A percentile compares a stretch with the other conserved stretches of the same genome.
phyloP scores from a whole-genome alignment of 768 basidiomycete genomes.

The Termitomyces sp. region DNA sequence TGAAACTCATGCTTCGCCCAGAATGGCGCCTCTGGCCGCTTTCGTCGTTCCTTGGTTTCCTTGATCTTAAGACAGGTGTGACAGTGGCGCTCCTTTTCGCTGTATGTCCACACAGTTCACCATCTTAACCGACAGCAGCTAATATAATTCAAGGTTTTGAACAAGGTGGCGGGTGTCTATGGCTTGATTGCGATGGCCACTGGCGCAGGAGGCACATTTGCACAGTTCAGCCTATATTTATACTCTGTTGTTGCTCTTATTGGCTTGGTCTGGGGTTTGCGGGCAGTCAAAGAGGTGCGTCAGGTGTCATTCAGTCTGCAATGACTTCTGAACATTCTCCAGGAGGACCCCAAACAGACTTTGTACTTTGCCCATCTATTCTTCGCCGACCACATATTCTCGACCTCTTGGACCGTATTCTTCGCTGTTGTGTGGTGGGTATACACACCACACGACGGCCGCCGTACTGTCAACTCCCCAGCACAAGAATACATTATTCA shows the following conservation, averaged over 20 bases:
- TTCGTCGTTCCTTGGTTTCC: slow-evolving; percentile 77
- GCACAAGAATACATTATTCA: slow-evolving; percentile 88
- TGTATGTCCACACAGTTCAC: slow-evolving; percentile 43
- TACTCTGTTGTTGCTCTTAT: slow-evolving; percentile 86
- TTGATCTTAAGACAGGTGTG: slow-evolving; percentile 95
- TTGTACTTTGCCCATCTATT: slow-evolving; percentile 92
- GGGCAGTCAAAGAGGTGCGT: slow-evolving; percentile 81
- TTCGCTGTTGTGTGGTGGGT: slow-evolving; percentile 92
- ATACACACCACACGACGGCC: slow-evolving; percentile 90
- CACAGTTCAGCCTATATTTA: slow-evolving; percentile 89
- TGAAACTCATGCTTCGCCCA: slow-evolving; percentile 81
- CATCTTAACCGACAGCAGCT: slow-evolving; percentile 7
- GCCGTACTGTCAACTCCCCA: slow-evolving; percentile 72
- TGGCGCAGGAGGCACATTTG: slow-evolving; percentile 90
- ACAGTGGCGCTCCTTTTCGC: slow-evolving; percentile 87
- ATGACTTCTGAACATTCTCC: slow-evolving; percentile 21
- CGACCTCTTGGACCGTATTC: slow-evolving; percentile 88
- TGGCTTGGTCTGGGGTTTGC: slow-evolving; percentile 84
- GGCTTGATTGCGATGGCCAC: slow-evolving; percentile 90
- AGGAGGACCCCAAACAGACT: slow-evolving; percentile 88
- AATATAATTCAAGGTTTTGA: slow-evolving; percentile 59
- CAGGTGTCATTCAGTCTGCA: slow-evolving; percentile 7
- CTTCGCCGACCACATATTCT: slow-evolving; percentile 87
- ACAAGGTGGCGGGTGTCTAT: slow-evolving; percentile 98
- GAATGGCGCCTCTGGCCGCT: slow-evolving; percentile 85